These are phyloP conservation scores for Magnolia sinica DNA, from an alignment of 164 flowering plant genomes.

Conservation along the genomic window DNA sequence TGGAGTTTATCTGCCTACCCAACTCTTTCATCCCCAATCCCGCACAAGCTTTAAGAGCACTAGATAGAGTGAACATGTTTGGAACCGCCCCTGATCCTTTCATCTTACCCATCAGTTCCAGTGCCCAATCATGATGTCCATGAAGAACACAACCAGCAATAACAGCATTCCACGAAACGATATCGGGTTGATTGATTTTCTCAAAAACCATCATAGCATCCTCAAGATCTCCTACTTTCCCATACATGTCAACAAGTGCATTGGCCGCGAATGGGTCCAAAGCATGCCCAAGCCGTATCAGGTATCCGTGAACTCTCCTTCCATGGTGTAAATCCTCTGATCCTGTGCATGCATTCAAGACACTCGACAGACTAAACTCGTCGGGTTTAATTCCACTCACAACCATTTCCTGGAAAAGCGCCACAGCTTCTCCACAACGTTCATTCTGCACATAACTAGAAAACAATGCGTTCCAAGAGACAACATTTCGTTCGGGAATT, in stretches of 20 bases:
- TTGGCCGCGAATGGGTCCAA: slow-evolving; percentile 58
- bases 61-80: slow-evolving; percentile 67
- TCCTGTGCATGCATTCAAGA: slow-evolving; percentile 59
- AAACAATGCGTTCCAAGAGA: slow-evolving; percentile 77
- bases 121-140: slow-evolving; percentile 41
- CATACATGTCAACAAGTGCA: slow-evolving; percentile 83
- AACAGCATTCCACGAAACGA: slow-evolving; percentile 79
- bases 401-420: slow-evolving; percentile 62
- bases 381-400: slow-evolving; percentile 48
- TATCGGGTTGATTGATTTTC: slow-evolving; percentile 44
- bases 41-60: slow-evolving; percentile 67
- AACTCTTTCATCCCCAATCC: slow-evolving; percentile 34
- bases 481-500: slow-evolving; percentile 49
- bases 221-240: slow-evolving; percentile 51
- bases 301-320: slow-evolving; percentile 57
- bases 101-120: slow-evolving; percentile 52
- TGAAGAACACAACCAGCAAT: slow-evolving; percentile 76
- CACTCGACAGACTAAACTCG: slow-evolving; percentile 63
- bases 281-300: slow-evolving; percentile 60
- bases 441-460: slow-evolving; percentile 58
- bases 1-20: slow-evolving; percentile 64
- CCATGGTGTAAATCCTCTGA: slow-evolving; percentile 45
- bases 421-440: slow-evolving; percentile 42
- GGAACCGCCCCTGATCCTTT: slow-evolving; percentile 37
- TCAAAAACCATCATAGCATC: slow-evolving; percentile 51